Evolutionary conservation across 73 alveolate genomes (phyloP), one percentile per base, ranked within the genome.

Genomic region (Tetrahymena thermophila): DNA sequence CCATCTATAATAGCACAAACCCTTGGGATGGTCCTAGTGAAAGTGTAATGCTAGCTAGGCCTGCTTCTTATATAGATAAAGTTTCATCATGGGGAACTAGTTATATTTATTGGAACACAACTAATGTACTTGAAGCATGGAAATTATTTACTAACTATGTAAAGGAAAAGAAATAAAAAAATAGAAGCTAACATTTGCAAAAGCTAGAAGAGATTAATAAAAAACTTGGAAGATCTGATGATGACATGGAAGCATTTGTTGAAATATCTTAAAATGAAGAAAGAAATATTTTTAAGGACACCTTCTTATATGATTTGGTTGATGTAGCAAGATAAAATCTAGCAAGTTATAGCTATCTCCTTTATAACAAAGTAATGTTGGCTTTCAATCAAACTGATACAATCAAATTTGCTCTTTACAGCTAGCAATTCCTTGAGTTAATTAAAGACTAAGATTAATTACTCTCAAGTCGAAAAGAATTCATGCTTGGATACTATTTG

Each of bases 1-100:
- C 89, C 17, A 71, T 71, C 37, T 71, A 71, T 71, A 71, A 71
- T 25, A 71, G 89, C 31, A 31, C 35, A 8, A 71, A 71, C 37
- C 89, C 89, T 71, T 71, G 89, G 89, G 89, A 71, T 71, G 89
- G 89, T 34, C 89, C 89, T 17, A 71, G 89, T 71, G 89, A 71
- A 31, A 71, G 89, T 25, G 8, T 71, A 11, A 71, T 71, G 89
- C 31, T 71, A 71, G 89, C 89, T 28, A 71, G 89, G 11, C 89
- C 89, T 71, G 35, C 89, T 31, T 71, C 89, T 71, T 7, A 28
- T 11, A 5, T 71, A 28, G 23, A 71, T 71, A 71, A n/a, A n/a
- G 89, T 71, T 23, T 71, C 89, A 25, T 28, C 40, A 11, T 71
- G 89, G 89, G 89, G 89, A 13, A 71, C 89, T 28, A 28, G 40